Conservation (phyloP, 2,329 filamentous ascomycete species). For the Diaporthe ampelina region DNA sequence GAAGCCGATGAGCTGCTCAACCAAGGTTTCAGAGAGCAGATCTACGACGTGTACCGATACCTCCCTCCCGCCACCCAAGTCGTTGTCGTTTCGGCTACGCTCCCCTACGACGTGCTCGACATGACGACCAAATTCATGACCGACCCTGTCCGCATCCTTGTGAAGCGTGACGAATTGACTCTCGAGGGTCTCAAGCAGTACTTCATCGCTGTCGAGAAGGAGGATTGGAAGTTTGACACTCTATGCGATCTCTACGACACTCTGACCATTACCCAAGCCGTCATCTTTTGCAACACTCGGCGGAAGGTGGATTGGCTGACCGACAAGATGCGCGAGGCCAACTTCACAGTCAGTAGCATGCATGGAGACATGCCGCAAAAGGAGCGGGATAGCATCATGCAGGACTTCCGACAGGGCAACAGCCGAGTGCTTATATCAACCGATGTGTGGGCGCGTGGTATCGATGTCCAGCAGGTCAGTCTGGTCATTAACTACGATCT, state of each 20-base stretch:
- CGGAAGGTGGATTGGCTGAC: constrained; percentile 99
- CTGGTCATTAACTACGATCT: constrained; percentile 99
- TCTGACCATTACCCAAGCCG: constrained; percentile 98
- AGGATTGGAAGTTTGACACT: constrained; percentile 99
- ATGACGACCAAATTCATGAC: constrained; percentile 99
- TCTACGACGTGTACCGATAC: constrained; percentile 99
- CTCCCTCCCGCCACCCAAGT: constrained; percentile 98
- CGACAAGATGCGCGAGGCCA: constrained; percentile 97
- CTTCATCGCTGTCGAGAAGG: constrained; percentile 99
- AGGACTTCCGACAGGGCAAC: constrained; percentile 99
- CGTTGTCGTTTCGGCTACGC: constrained; percentile 96
- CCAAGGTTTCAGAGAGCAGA: constrained; percentile 99
- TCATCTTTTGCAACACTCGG: constrained; percentile 99
- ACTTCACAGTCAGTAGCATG: constrained; percentile 99
- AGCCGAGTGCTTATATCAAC: constrained; percentile 99
- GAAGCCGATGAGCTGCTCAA: constrained; percentile 97
- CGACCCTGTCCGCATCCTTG: constrained; percentile 97
- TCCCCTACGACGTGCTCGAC: constrained; percentile 99
- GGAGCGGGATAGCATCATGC: constrained; percentile 99
- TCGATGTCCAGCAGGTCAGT: constrained; percentile 99
- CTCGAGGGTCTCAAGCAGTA: constrained; percentile 99
- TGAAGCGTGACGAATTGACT: constrained; percentile 99
- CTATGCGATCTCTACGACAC: constrained; percentile 99
- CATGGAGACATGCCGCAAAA: constrained; percentile 99
- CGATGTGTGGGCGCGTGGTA: constrained; percentile 97